Conservation (phyloP, 2,329 filamentous ascomycete genomes). For the Aureobasidium sp. region DNA sequence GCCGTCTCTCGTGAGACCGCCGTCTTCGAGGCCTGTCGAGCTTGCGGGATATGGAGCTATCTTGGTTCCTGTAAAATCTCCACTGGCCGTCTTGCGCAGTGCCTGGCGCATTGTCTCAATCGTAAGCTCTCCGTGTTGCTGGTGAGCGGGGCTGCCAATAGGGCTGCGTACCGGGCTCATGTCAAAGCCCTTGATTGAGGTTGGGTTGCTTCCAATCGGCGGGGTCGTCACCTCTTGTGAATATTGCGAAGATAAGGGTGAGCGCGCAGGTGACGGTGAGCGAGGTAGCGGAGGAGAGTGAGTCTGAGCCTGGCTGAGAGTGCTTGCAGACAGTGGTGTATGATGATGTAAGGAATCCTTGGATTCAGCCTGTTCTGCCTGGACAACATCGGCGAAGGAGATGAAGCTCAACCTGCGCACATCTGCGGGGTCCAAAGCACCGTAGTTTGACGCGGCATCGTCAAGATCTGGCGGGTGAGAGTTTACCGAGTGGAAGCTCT, state of each 20-base stretch:
- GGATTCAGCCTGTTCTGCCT: constrained; percentile 57
- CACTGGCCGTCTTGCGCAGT: constrained; percentile 74
- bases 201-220: constrained; percentile 62
- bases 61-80: constrained; percentile 54
- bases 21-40: constrained; percentile 33
- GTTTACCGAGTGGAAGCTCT: constrained; percentile 11
- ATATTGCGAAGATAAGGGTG: constrained; percentile 52
- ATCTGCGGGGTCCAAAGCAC: constrained; percentile 68
- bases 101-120: constrained; percentile 94
- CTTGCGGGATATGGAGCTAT: constrained; percentile 32
- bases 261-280: constrained; percentile 74
- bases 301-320: constrained; percentile 30
- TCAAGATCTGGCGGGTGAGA: constrained; percentile 28
- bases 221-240: constrained; percentile 62
- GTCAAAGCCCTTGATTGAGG: constrained; percentile 68
- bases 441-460: constrained; percentile 68
- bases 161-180: constrained; percentile 56
- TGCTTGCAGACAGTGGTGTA: constrained; percentile 57
- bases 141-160: constrained; percentile 45
- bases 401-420: constrained; percentile 86
- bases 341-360: constrained; percentile 61
- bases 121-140: constrained; percentile 63
- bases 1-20: constrained; percentile 26
- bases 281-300: constrained; percentile 34
- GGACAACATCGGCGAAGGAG: constrained; percentile 92